A percentile compares a stretch with the other conserved stretches of the same genome.
Evolutionary conservation across 2,329 filamentous ascomycete genomes (phyloP).

Genomic region (Zasmidium angulare): DNA sequence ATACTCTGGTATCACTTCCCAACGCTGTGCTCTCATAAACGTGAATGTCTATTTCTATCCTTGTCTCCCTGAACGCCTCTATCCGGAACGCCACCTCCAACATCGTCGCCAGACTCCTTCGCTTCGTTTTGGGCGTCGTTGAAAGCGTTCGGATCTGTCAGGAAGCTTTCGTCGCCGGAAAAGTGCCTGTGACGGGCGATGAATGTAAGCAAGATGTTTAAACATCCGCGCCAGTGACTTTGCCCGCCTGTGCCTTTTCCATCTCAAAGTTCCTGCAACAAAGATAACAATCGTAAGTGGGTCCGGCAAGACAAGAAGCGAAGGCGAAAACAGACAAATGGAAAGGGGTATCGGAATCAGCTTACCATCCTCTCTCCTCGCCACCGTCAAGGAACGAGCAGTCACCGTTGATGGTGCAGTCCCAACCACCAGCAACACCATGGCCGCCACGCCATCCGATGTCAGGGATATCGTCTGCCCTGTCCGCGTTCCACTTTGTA

Average conservation of each 20-base stretch:
- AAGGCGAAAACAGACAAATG: constrained; percentile 7
- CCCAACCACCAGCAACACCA: constrained; percentile 76
- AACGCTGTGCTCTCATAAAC: constrained; percentile 15
- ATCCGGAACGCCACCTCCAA: no score
- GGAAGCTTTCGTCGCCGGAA: constrained; percentile 59
- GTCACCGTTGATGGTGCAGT: constrained; percentile 76
- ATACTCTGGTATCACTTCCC: neutral
- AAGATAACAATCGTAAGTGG: constrained; percentile 27
- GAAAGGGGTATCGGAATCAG: constrained; percentile 26
- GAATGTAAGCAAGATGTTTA: constrained; percentile 16
- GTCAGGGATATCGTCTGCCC: constrained; percentile 40
- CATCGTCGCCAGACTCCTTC: constrained; percentile 10
- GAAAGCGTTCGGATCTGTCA: constrained; percentile 40
- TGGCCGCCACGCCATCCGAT: constrained; percentile 58
- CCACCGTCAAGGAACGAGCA: constrained; percentile 78
- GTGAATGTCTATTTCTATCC: constrained; percentile 18
- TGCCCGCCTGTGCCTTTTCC: constrained; percentile 24
- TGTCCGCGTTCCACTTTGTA: constrained; percentile 29
- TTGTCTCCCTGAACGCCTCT: constrained; percentile 1
- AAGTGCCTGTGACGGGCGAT: constrained; percentile 46
- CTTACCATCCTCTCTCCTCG: constrained; percentile 84
- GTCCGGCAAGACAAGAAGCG: constrained; percentile 9
- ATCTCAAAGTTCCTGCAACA: constrained; percentile 35
- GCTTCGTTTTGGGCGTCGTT: constrained; percentile 33
- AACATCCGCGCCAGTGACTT: constrained; percentile 11